Conservation (phyloP, 225 moss, liverwort and hornwort genomes). For the Marchantia paleacea region DNA sequence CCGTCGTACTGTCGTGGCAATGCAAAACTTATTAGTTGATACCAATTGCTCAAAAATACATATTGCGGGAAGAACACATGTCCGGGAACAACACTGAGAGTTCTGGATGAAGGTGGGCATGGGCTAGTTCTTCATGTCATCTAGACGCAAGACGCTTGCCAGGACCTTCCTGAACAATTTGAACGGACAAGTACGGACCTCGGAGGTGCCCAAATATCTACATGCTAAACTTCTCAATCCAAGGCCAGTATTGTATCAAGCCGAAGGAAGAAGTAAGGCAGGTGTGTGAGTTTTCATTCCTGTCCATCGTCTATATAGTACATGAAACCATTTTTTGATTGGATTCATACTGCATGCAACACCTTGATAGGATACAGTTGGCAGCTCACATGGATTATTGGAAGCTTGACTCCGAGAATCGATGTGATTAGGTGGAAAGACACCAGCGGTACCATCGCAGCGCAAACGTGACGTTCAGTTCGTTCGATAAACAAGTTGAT, state of each 20-base stretch:
- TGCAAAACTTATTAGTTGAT: neutral
- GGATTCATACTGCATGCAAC: slow-evolving; percentile 7
- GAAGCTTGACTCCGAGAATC: slow-evolving; percentile 7
- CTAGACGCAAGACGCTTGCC: neutral
- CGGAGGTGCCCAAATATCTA: neutral
- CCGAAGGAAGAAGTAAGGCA: neutral
- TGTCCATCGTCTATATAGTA: neutral
- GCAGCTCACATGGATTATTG: slow-evolving; percentile 15
- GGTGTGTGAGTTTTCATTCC: neutral
- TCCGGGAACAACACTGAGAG: neutral
- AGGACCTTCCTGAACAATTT: neutral
- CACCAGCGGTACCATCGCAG: slow-evolving; percentile 3
- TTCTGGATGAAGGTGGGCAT: neutral
- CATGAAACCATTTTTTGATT: slow-evolving; percentile 7
- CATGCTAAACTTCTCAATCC: neutral
- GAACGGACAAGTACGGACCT: neutral
- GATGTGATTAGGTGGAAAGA: neutral
- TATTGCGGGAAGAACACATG: neutral
- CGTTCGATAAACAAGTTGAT: slow-evolving; percentile 1
- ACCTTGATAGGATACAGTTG: neutral
- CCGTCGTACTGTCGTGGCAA: neutral
- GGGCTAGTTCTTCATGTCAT: neutral
- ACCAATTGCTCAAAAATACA: neutral
- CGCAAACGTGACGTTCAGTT: neutral
- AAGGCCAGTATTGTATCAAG: too few species aligned